Base-by-base conservation (phyloP, 345 rosid species). In the Noccaea caerulescens region DNA sequence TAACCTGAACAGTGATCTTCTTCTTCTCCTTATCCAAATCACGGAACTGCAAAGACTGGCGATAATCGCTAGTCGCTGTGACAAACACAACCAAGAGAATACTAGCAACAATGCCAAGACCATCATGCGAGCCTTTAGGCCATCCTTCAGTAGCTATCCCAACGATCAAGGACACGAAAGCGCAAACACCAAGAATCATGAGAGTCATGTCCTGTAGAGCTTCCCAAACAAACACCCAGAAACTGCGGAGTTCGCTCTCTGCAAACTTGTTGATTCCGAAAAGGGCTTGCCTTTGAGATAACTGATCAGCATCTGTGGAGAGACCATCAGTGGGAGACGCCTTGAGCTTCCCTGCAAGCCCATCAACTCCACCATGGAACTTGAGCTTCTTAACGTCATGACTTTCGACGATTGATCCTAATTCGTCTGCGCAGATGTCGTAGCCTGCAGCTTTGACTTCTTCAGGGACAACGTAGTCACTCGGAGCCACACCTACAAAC, bases 171-270 rank as follows among this genome's bases (percentile, higher is more conserved):
- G 97, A 93, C 62, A 90, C 85, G 18, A 93, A 83, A 39, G 97
- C 96, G 46, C 98, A 93, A 10, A 80, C 85, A 38, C 92, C 98
- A 53, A 93, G 87, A 65, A 93, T 90, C 97, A 90, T 84, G 1
- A 93, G 89, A 11, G 98, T 90, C 97, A 87, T 90, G 58, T 93
- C 97, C 10, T 90, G 96, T 61, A 93, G 87, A 45, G 98, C 98
- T 83, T 93, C 98, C 96, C 96, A 93, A 3, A 93, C 93, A 69
- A 82, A 93, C 20, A 88, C 63, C 97, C 88, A 86, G 82, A 90
- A 93, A 63, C 90, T 79, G 25, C 80, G 77, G 36, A 79, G 41
- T 69, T 84, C 89, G 12, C 79, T 76, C 77, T 88, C 97, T 1
- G 96, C 93, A 76, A 93, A 93, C 77, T 81, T 87, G 66, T 93